Evolutionary conservation across 2,329 filamentous ascomycete species (phyloP).

Genomic region (Exophiala oligosperma): DNA sequence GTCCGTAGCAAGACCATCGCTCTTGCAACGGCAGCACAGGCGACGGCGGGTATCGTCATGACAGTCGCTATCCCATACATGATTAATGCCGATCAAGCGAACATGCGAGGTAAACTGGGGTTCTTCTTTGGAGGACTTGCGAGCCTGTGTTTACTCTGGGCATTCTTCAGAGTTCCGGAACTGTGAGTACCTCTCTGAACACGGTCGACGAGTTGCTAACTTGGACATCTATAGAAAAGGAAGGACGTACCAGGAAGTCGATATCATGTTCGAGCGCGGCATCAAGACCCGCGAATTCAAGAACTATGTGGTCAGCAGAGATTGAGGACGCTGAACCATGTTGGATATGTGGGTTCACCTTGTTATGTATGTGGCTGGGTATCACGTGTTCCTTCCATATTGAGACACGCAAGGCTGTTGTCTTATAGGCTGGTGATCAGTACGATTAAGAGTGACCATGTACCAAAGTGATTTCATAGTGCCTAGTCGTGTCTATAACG

Average conservation of each 20-base stretch:
- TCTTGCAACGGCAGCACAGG: constrained; percentile 43
- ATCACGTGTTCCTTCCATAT: no score
- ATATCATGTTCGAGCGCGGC: constrained; percentile 32
- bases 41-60: constrained; percentile 41
- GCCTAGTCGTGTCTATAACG: no score
- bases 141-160: constrained; percentile 26
- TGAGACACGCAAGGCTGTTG: no score
- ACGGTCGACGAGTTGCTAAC: neutral
- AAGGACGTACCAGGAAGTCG: constrained; percentile 34
- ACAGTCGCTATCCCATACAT: constrained; percentile 42
- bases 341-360: no score
- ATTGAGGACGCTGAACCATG: neutral
- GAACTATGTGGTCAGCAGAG: constrained; percentile 19
- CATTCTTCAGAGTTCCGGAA: constrained; percentile 33
- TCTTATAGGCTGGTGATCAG: no score
- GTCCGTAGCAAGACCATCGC: constrained; percentile 48
- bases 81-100: constrained; percentile 30
- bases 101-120: constrained; percentile 34
- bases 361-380: no score
- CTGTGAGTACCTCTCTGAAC: constrained; percentile 14
- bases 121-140: constrained; percentile 35
- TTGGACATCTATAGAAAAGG: constrained; percentile 20
- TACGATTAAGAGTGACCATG: no score
- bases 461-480: no score
- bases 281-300: constrained; percentile 29